phyloP scores from a whole-genome alignment of 352 stramenopile genomes.

The Globisporangium rhizosaccharum region DNA sequence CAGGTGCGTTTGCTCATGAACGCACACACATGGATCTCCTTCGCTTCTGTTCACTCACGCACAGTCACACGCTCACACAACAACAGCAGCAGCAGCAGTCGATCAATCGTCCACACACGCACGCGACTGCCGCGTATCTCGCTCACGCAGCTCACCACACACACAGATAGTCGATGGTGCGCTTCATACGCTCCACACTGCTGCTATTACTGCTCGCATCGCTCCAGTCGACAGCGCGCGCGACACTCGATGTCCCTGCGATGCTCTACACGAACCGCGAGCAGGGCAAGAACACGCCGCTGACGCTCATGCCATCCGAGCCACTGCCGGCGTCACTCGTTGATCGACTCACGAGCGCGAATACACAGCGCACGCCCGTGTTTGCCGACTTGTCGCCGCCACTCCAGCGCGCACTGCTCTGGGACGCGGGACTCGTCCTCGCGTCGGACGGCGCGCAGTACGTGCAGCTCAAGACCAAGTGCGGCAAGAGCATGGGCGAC shows the following conservation, averaged over 20 bases:
- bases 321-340: conserved; percentile 9
- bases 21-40: too few species aligned
- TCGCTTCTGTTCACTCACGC: too few species aligned
- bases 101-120: too few species aligned
- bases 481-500: conserved; percentile 37
- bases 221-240: not conserved
- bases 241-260: conserved; percentile 18
- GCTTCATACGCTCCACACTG: too few species aligned
- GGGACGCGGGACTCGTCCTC: conserved; percentile 42
- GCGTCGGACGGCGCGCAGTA: conserved; percentile 22
- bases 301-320: conserved; percentile 8
- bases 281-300: not conserved
- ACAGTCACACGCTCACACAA: too few species aligned
- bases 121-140: too few species aligned
- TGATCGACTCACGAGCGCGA: conserved; percentile 3
- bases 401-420: conserved; percentile 50
- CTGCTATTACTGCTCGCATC: too few species aligned
- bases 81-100: too few species aligned
- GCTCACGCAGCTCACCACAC: too few species aligned
- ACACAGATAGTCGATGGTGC: too few species aligned
- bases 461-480: conserved; percentile 43
- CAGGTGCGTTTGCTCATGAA: too few species aligned
- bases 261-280: conserved; percentile 13
- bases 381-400: conserved; percentile 26
- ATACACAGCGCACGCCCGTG: not conserved